Evolutionary conservation across 306 rosid genomes (phyloP), one percentile per base, ranked within the genome.

Genomic region (Rosa multiflora): DNA sequence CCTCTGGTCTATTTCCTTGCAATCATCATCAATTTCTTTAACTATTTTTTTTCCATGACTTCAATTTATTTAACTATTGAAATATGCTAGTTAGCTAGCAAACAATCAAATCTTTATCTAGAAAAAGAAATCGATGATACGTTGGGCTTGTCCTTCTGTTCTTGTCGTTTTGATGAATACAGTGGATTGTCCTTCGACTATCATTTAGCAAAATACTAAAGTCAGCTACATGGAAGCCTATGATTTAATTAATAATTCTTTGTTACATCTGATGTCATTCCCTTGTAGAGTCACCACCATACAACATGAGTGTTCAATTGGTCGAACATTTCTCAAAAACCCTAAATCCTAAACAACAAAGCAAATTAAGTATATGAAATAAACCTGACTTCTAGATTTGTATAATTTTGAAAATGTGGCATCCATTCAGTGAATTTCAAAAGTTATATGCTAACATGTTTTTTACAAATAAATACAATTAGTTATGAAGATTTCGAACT

Each of bases 101-200:
- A 62, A 62, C 67, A 62, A 62, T 62, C 67, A 62, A 62, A 62
- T 62, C 67, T 62, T 62, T 26, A 62, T 62, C 18, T 23, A 62
- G 37, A 4, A 11, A 29, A 14, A 62, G 12, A 44, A 29, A 62
- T 2, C 10, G 42, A 29, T 29, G 13, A 58, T 58, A n/a, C 35
- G 2, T 21, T 62, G 40, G 40, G 7, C 68, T 11, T 23, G 18
- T 10, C 64, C 32, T 58, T n/a, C 5, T 29, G 67, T 11, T 62
- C n/a, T 29, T 29, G 68, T 29, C 20, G 68, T 62, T 62, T 62
- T 32, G 42, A 62, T 62, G 42, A 61, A 12, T 32, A 4, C 42
- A 62, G 13, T 62, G 68, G 42, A 62, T 62, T 62, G 42, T 62
- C 20, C 42, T 7, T 62, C 5, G 20, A 61, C 17, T 23, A 29